Evolutionary conservation across 345 rosid genomes (phyloP).

Genomic region (Salix dunnii): DNA sequence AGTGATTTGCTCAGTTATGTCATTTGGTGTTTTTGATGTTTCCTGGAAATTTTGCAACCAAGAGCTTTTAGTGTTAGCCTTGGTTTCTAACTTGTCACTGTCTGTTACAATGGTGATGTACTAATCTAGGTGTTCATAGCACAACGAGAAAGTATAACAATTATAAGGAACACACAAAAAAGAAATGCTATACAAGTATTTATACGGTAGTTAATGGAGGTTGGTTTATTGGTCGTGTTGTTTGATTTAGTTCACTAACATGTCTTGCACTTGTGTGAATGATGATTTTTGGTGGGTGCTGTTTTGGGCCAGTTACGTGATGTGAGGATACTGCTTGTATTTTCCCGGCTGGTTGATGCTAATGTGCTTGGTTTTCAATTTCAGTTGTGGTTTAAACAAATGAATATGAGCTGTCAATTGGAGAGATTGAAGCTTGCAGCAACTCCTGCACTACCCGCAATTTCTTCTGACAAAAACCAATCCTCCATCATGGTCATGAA

Average conservation of each 20-base stretch:
- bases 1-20: not conserved
- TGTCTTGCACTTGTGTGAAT: not conserved
- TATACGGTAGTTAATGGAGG: not conserved
- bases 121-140: not conserved
- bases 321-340: not conserved
- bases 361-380: slow-evolving; percentile 12
- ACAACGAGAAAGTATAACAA: no score
- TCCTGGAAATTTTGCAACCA: slow-evolving; percentile 3
- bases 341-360: slow-evolving; percentile 17
- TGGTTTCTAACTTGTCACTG: not conserved
- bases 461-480: slow-evolving; percentile 38
- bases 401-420: slow-evolving; percentile 55
- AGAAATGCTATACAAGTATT: no score
- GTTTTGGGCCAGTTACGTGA: slow-evolving; percentile 1
- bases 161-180: no score
- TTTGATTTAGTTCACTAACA: not conserved
- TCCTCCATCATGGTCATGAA: slow-evolving; percentile 47
- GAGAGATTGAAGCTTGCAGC: slow-evolving; percentile 38
- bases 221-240: not conserved
- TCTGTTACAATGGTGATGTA: not conserved
- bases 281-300: slow-evolving; percentile 5
- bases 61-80: not conserved
- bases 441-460: slow-evolving; percentile 17
- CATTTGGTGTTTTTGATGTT: slow-evolving; percentile 10
- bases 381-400: slow-evolving; percentile 32